These are phyloP conservation scores for Orbilia blumenaviensis DNA, from an alignment of 2,329 filamentous ascomycete genomes.

Conservation along the genomic window DNA sequence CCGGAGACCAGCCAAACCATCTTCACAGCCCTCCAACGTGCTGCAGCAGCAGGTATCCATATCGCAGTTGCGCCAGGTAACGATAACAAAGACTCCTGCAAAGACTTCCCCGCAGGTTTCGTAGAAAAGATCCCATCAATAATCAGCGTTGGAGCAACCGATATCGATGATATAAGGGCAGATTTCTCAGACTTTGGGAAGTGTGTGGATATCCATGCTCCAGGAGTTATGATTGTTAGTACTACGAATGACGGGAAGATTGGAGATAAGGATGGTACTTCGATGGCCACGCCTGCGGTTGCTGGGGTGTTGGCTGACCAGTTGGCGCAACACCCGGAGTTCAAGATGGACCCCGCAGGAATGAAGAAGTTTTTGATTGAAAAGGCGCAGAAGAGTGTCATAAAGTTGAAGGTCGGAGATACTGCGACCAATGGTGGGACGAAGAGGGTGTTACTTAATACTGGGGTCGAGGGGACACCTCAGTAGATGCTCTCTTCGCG, in stretches of 20 bases:
- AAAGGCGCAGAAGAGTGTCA: slow-evolving; percentile 1
- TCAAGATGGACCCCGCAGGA: slow-evolving; percentile 49
- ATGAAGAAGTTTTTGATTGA: slow-evolving; percentile 53
- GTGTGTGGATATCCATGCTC: slow-evolving; percentile 69
- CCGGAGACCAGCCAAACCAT: slow-evolving; percentile 62
- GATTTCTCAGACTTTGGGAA: slow-evolving; percentile 63
- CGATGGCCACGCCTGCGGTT: slow-evolving; percentile 64
- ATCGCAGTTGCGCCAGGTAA: slow-evolving; percentile 63
- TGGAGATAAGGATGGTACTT: slow-evolving; percentile 65
- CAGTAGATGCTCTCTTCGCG: background rate
- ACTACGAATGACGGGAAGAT: slow-evolving; percentile 65
- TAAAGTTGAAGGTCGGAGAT: slow-evolving; percentile 18
- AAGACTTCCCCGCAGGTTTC: slow-evolving; percentile 60
- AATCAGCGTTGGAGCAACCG: slow-evolving; percentile 62
- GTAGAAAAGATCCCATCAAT: slow-evolving; percentile 60
- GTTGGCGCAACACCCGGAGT: slow-evolving; percentile 41
- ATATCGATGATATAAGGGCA: slow-evolving; percentile 60
- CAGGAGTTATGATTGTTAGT: slow-evolving; percentile 66
- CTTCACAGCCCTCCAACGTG: slow-evolving; percentile 65
- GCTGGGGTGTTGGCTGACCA: slow-evolving; percentile 56
- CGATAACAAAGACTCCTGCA: slow-evolving; percentile 56
- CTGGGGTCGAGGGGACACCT: slow-evolving; percentile 17
- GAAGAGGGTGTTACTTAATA: slow-evolving; percentile 1
- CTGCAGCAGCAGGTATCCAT: slow-evolving; percentile 62
- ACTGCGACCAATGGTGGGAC: background rate